These are phyloP conservation scores for Salix dunnii DNA, from an alignment of 345 rosid genomes.

Conservation along the genomic window DNA sequence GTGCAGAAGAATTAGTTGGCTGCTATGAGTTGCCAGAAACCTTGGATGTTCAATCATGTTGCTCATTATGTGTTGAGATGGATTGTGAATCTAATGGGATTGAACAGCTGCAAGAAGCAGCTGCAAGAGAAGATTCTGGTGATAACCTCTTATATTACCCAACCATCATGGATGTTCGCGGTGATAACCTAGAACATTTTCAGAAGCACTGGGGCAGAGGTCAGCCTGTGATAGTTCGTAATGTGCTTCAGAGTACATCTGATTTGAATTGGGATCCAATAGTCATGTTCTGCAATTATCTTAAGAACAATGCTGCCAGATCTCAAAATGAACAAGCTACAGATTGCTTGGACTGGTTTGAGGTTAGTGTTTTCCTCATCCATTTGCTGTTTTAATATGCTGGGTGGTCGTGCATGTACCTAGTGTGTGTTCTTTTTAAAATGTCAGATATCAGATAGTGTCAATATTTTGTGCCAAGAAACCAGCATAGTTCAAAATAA, in stretches of 20 bases:
- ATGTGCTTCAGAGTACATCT: conserved; percentile 52
- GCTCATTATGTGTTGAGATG: conserved; percentile 56
- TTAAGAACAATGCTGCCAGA: conserved; percentile 45
- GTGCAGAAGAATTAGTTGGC: conserved; percentile 84
- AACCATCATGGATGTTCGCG: conserved; percentile 40
- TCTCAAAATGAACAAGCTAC: conserved; percentile 33
- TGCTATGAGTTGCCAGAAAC: conserved; percentile 84
- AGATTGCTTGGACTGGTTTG: conserved; percentile 68
- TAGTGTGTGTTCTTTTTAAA: background rate
- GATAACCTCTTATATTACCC: conserved; percentile 76
- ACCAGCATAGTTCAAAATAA: too few species aligned
- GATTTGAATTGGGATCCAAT: conserved; percentile 81
- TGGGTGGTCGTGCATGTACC: background rate
- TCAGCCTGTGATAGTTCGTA: conserved; percentile 75
- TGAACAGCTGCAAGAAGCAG: conserved; percentile 64
- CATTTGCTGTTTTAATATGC: background rate
- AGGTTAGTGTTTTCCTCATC: conserved; percentile 49
- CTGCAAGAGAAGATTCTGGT: conserved; percentile 52
- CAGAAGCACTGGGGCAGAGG: conserved; percentile 94
- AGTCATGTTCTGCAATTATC: conserved; percentile 79
- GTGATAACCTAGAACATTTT: conserved; percentile 77
- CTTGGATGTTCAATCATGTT: conserved; percentile 49
- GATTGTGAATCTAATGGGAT: conserved; percentile 42
- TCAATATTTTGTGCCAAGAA: too few species aligned
- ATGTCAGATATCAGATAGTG: too few species aligned